These are phyloP conservation scores for Penicillium paradoxum DNA, from an alignment of 495 filamentous ascomycete species.

Conservation along the genomic window DNA sequence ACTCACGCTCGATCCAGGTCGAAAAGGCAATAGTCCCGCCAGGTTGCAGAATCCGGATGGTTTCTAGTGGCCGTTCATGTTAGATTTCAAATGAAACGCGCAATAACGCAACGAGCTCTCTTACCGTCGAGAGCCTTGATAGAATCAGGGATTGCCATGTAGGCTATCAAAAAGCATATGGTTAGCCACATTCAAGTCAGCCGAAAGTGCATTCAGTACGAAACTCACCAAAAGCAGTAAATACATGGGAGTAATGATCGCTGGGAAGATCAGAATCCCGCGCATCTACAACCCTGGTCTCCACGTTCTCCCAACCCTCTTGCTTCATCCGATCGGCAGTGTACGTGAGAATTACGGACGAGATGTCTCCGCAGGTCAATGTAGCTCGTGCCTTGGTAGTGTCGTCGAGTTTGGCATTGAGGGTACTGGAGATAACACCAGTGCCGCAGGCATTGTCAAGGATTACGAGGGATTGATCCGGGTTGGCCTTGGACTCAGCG, in stretches of 20 bases:
- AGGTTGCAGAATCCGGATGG: constrained; percentile 31
- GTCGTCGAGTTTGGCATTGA: constrained; percentile 22
- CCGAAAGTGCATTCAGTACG: not conserved
- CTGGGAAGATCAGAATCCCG: constrained; percentile 27
- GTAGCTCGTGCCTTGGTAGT: constrained; percentile 18
- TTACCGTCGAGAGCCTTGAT: constrained; percentile 31
- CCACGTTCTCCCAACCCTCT: constrained; percentile 31
- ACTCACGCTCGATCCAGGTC: constrained; percentile 35
- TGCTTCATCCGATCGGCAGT: constrained; percentile 19
- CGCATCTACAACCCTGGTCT: constrained; percentile 31
- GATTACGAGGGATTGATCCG: constrained; percentile 22
- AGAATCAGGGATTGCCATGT: constrained; percentile 22
- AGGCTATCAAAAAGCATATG: constrained; percentile 13
- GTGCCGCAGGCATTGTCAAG: constrained; percentile 44
- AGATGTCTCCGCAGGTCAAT: constrained; percentile 37
- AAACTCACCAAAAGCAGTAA: constrained; percentile 33
- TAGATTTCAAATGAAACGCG: not conserved
- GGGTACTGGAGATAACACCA: constrained; percentile 30
- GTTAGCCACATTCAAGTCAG: not conserved
- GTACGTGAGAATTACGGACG: constrained; percentile 29
- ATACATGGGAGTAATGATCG: constrained; percentile 29
- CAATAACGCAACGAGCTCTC: not conserved
- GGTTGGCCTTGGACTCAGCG: constrained; percentile 14
- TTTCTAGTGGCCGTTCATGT: constrained; percentile 20
- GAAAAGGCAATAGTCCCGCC: constrained; percentile 33